Percentiles rank a stretch among this genome's conserved stretches.
Conservation (phyloP, 148 eudicot genomes). For the Pharnaceum exiguum region DNA sequence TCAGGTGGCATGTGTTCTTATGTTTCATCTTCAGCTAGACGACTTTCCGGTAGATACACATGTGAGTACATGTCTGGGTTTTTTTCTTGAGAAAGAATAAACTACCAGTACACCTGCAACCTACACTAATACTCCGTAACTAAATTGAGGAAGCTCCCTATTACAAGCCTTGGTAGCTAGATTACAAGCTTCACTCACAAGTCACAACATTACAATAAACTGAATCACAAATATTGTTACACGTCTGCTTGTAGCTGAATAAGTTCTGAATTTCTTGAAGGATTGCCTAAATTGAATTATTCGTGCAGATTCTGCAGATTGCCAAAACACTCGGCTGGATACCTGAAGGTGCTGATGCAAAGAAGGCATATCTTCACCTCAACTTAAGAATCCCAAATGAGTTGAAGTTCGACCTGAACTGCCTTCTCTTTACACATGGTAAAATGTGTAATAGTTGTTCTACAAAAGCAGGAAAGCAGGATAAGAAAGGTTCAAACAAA, state of each 20-base stretch:
- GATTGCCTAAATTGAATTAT: conserved; percentile 3
- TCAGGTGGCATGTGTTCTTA: conserved; percentile 87
- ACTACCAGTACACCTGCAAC: too few species aligned
- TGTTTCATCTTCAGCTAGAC: conserved; percentile 75
- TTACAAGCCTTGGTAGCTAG: too few species aligned
- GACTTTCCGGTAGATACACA: conserved; percentile 95
- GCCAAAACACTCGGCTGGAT: conserved; percentile 74
- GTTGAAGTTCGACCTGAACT: conserved; percentile 76
- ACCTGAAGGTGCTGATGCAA: conserved; percentile 64
- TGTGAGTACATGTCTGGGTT: too few species aligned
- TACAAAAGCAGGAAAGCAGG: conserved; percentile 31
- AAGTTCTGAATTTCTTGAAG: neutral
- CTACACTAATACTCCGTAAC: too few species aligned
- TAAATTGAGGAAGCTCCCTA: too few species aligned
- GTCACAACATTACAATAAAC: too few species aligned
- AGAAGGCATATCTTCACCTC: conserved; percentile 76
- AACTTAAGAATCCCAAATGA: conserved; percentile 64
- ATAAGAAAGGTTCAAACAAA: conserved; percentile 29
- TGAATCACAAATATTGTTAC: too few species aligned
- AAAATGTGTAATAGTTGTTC: conserved; percentile 63
- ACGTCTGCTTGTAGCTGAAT: neutral
- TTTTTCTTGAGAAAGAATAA: too few species aligned
- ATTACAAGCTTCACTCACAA: too few species aligned
- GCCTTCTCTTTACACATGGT: conserved; percentile 83
- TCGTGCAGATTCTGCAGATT: conserved; percentile 68